These are phyloP conservation scores for Moringa oleifera DNA, from an alignment of 345 rosid genomes.

Conservation along the genomic window DNA sequence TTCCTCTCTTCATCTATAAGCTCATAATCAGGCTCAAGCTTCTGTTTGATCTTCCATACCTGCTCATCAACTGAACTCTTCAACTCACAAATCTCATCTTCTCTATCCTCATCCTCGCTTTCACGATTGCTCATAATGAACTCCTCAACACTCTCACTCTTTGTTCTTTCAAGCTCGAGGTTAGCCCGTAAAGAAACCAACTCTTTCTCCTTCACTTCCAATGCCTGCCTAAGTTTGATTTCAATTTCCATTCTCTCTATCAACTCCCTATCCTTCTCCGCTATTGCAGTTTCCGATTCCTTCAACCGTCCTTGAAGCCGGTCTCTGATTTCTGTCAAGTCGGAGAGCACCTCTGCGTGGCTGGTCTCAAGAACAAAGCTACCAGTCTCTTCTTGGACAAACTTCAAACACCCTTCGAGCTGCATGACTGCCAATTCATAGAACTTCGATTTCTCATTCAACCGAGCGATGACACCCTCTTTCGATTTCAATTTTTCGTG, in stretches of 20 bases:
- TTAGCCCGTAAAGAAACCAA: constrained; percentile 46
- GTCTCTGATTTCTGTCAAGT: constrained; percentile 58
- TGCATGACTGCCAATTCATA: constrained; percentile 80
- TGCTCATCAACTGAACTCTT: constrained; percentile 66
- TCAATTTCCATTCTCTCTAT: constrained; percentile 45
- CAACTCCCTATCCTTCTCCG: constrained; percentile 64
- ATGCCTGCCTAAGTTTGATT: constrained; percentile 43
- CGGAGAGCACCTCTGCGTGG: constrained; percentile 54
- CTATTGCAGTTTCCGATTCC: constrained; percentile 58
- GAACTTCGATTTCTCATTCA: constrained; percentile 70
- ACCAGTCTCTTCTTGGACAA: constrained; percentile 70
- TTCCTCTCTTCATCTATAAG: constrained; percentile 22
- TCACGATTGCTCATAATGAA: constrained; percentile 9
- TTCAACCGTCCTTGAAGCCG: constrained; percentile 63
- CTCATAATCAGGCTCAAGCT: constrained; percentile 45
- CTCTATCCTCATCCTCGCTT: constrained; percentile 31
- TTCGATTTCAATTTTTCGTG: constrained; percentile 64
- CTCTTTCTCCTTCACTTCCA: constrained; percentile 52
- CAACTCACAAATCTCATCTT: constrained; percentile 50
- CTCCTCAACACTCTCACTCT: constrained; percentile 28
- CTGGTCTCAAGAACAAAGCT: constrained; percentile 36
- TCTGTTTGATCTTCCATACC: constrained; percentile 60
- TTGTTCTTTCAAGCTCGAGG: constrained; percentile 31
- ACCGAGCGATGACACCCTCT: constrained; percentile 54
- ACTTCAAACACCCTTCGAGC: constrained; percentile 61